A percentile compares a stretch with the other conserved stretches of the same genome.
Evolutionary conservation across 176 grass and related monocot species (phyloP).

Genomic region (Eleusine indica): DNA sequence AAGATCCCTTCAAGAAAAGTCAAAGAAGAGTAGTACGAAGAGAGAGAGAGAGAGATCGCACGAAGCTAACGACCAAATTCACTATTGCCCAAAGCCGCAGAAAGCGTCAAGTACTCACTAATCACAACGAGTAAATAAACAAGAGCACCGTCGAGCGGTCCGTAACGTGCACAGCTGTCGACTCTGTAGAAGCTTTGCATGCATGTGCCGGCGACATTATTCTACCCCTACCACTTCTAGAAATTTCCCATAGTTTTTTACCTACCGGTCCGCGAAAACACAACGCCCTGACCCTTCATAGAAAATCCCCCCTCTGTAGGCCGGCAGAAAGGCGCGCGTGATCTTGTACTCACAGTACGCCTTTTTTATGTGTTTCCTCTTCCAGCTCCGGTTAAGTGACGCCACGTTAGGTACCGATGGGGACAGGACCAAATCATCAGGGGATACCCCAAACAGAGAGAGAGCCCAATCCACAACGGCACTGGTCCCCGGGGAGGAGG

Average conservation of each 20-base stretch:
- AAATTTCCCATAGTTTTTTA: slow-evolving; percentile 19
- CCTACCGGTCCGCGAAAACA: neutral
- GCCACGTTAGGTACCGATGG: slow-evolving; percentile 36
- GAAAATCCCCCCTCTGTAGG: neutral
- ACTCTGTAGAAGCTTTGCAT: slow-evolving; percentile 31
- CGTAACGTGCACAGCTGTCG: slow-evolving; percentile 16
- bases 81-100: neutral
- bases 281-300: neutral
- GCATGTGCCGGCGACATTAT: slow-evolving; percentile 21
- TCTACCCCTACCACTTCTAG: slow-evolving; percentile 13
- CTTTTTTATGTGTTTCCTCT: neutral
- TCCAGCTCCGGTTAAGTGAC: neutral
- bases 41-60: neutral
- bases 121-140: neutral
- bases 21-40: neutral
- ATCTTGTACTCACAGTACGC: neutral
- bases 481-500: no score
- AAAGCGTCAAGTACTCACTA: neutral
- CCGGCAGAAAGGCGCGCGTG: slow-evolving; percentile 7
- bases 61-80: neutral
- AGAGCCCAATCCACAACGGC: neutral
- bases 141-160: neutral
- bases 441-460: neutral
- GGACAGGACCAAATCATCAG: slow-evolving; percentile 4
- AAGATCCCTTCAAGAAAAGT: no score